Evolutionary conservation across 352 stramenopile species (phyloP).

Genomic region (Elongisporangium senticosum): DNA sequence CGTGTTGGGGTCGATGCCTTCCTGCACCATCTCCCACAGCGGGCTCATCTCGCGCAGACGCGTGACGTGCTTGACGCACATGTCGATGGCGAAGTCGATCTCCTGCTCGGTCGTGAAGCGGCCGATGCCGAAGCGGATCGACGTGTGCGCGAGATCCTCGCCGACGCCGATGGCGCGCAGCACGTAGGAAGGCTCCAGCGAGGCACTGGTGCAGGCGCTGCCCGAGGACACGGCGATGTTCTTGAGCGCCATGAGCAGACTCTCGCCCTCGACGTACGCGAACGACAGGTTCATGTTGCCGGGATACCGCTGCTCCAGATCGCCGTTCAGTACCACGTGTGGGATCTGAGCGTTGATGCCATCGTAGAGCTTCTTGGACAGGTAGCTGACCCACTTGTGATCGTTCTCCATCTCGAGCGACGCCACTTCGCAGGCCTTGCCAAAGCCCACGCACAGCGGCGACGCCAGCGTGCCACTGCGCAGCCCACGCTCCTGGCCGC

Average conservation of each 20-base stretch:
- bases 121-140: constrained; percentile 96
- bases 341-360: constrained; percentile 74
- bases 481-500: constrained; percentile 97
- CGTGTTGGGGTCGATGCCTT: constrained; percentile 99
- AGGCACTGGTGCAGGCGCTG: constrained; percentile 95
- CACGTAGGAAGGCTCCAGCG: constrained; percentile 98
- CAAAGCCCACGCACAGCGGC: constrained; percentile 83
- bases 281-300: constrained; percentile 99
- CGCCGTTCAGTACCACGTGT: constrained; percentile 96
- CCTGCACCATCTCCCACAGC: constrained; percentile 99
- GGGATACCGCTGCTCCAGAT: constrained; percentile 90
- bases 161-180: constrained; percentile 97
- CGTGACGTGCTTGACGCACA: constrained; percentile 93
- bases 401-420: constrained; percentile 95
- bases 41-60: constrained; percentile 98
- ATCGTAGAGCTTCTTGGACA: constrained; percentile 94
- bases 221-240: constrained; percentile 98
- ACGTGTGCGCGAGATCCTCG: constrained; percentile 98
- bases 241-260: constrained; percentile 98
- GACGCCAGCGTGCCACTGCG: constrained; percentile 87
- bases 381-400: constrained; percentile 89
- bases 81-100: constrained; percentile 95
- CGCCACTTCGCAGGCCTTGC: constrained; percentile 91
- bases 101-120: constrained; percentile 98
- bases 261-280: constrained; percentile 99